These are phyloP conservation scores for Trametes villosa DNA, from an alignment of 768 basidiomycete species.

Conservation along the genomic window DNA sequence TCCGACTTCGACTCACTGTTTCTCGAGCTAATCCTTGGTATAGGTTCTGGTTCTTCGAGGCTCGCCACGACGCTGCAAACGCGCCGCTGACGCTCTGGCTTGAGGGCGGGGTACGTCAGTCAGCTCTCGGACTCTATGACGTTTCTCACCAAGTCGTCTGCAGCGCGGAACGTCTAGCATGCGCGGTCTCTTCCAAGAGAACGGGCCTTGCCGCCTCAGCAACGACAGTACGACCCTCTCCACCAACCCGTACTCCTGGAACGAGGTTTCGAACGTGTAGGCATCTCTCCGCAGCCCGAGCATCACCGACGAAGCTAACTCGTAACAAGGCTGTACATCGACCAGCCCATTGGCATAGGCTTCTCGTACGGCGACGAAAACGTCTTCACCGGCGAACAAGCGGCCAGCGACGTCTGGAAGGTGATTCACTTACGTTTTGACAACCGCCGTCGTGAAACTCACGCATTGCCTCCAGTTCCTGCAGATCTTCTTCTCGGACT, in stretches of 20 bases:
- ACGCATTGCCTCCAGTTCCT: too few relatives aligned
- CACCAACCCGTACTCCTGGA: constrained; percentile 62
- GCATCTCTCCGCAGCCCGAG: background rate
- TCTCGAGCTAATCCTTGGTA: too few relatives aligned
- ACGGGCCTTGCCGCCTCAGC: constrained; percentile 47
- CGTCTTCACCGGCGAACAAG: constrained; percentile 55
- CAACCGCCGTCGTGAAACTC: too few relatives aligned
- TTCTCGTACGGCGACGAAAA: constrained; percentile 59
- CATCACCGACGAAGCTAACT: too few relatives aligned
- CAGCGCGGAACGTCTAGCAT: constrained; percentile 46
- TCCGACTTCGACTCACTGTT: too few relatives aligned
- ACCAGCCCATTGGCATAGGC: constrained; percentile 65
- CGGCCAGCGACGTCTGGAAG: constrained; percentile 63
- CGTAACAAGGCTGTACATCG: constrained; percentile 54
- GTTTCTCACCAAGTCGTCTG: background rate
- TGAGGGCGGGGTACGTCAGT: constrained; percentile 51
- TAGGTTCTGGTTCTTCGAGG: too few relatives aligned
- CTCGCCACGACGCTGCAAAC: constrained; percentile 61
- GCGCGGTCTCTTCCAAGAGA: constrained; percentile 48
- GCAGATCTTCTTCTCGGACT: constrained; percentile 63
- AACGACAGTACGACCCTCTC: constrained; percentile 55
- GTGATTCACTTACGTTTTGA: too few relatives aligned
- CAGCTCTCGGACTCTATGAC: background rate
- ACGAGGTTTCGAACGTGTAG: constrained; percentile 54
- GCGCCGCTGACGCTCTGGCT: constrained; percentile 72